Evolutionary conservation across 2,329 filamentous ascomycete genomes (phyloP), one percentile per base, ranked within the genome.

Genomic region (Hypomyces rosellus): DNA sequence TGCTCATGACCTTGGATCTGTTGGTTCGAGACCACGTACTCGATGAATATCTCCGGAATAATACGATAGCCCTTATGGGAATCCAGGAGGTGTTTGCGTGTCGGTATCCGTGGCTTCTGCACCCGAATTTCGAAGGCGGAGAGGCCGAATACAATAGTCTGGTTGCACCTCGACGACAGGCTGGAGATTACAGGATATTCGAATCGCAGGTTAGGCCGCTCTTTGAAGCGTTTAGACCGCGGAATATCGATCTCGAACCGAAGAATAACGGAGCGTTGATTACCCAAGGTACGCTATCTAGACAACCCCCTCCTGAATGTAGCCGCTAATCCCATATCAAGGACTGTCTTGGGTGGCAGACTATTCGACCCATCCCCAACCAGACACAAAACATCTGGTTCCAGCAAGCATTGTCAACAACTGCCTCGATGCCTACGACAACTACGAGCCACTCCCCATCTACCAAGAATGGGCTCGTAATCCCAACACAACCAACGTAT

Each of bases 61-160:
- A 60, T 14, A 38, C 47, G 8, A 34, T 34, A 1, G 55, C 59
- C 36, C 53, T 56, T 11, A 14, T 51, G 6, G 33, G 49, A 25
- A 50, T 54, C 9, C 42, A 20, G 14, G 41, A 54, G 3, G 45
- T 66, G 11, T 63, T 63, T 43, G 54, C 48, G 13, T 43, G 54
- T 12, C 51, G 50, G 40, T 56, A 63, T 46, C 51, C 56, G 7
- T 54, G 54, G 15, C 45, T 61, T 3, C 15, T 5, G 22, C 13
- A 16, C 0, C 15, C 3, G 8, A 9, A 14, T 34, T 30, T 14
- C 15, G n/a, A 11, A 5, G 3, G 8, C 5, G 11, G 8, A 7
- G 41, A 20, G 2, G 14, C 20, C 5, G 3, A n/a, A 20, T 3
- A 9, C 9, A n/a, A 20, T 18, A 25, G 2, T 4, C 3, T 18